Base-by-base conservation (phyloP, 2,329 filamentous ascomycete species). In the Dactylellina haptotyla region DNA sequence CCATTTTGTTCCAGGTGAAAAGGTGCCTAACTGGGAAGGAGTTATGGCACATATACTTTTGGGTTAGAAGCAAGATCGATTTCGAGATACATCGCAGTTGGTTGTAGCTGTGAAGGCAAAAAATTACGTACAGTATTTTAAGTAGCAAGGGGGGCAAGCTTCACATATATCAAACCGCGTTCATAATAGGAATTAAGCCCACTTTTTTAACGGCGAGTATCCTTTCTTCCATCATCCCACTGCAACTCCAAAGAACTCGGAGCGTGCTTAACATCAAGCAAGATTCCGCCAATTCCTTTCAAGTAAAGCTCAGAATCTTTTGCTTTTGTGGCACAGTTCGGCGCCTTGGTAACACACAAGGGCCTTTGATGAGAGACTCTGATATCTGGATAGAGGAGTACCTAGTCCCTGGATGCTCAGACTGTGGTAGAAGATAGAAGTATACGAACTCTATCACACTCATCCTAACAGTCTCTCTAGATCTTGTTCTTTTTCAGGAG, bases 401-500 rank as follows among this genome's bases (percentile, higher is more conserved):
- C 10, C 51, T 59, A 20, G 63, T 50, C 26, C 63, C 46, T 4
- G 76, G 39, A 6, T 67, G 76, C 0, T 63, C 65, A 14, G 87
- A 87, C 82, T 99, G 95, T 56, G 94, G 93, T 90, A 98, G 97
- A 77, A 99, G 89, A 81, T 98, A 99, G 82, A 98, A 98, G 84
- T 98, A 98, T 57, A 99, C 83, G 80, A 98, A 98, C 81, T 98
- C 95, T 77, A 97, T 89, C n/a, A 96, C 87, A 81, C 96, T 95
- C 79, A 97, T 87, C 83, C 97, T 97, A 76, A 98, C 93, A 78
- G 94, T 91, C 75, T 92, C 88, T 23, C 88, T 88, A 2, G 94
- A n/a, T 97, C 76, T 89, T 88, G 73, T 92, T 89, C 75, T 90
- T 91, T 81, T 96, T 96, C 87, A 98, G 97, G 54, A 98, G 86